Conservation (phyloP, 306 rosid species). For the Morella rubra region DNA sequence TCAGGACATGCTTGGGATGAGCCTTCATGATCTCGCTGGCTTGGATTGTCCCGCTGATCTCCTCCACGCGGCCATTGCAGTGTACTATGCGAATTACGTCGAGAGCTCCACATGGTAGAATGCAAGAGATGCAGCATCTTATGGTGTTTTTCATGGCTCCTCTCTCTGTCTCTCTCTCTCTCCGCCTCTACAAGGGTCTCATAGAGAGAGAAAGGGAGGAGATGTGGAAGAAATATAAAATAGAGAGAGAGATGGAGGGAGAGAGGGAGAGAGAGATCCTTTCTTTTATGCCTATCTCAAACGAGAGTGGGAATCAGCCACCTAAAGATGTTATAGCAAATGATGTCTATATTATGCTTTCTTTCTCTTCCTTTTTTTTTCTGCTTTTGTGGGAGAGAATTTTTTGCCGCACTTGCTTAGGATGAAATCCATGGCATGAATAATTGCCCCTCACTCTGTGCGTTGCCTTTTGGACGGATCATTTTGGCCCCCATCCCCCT, state of each 20-base stretch:
- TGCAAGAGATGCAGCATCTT: conserved; percentile 94
- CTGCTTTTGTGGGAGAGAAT: background rate
- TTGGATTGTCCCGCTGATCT: conserved; percentile 64
- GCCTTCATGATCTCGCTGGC: conserved; percentile 89
- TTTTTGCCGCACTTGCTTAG: conserved; percentile 22
- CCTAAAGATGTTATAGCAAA: conserved; percentile 32
- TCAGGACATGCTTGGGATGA: conserved; percentile 82
- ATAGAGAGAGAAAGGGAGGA: conserved; percentile 29
- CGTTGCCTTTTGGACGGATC: conserved; percentile 54
- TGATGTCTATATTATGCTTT: conserved; percentile 24
- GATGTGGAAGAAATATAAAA: conserved; percentile 9
- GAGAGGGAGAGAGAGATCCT: background rate
- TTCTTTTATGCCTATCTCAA: conserved; percentile 21
- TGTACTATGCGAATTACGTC: conserved; percentile 93
- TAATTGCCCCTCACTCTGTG: conserved; percentile 67
- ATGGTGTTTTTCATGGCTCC: conserved; percentile 67
- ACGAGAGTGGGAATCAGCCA: conserved; percentile 42
- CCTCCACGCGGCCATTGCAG: conserved; percentile 78
- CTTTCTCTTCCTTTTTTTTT: background rate
- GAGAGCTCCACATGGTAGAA: conserved; percentile 87
- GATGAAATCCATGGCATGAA: conserved; percentile 66
- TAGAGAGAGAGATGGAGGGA: background rate
- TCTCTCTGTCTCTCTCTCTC: conserved; percentile 3
- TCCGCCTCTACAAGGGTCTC: conserved; percentile 23
- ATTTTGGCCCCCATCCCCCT: conserved; percentile 41